Base-by-base conservation (phyloP, 805 yeast species). In the Scheffersomyces amazonensis region DNA sequence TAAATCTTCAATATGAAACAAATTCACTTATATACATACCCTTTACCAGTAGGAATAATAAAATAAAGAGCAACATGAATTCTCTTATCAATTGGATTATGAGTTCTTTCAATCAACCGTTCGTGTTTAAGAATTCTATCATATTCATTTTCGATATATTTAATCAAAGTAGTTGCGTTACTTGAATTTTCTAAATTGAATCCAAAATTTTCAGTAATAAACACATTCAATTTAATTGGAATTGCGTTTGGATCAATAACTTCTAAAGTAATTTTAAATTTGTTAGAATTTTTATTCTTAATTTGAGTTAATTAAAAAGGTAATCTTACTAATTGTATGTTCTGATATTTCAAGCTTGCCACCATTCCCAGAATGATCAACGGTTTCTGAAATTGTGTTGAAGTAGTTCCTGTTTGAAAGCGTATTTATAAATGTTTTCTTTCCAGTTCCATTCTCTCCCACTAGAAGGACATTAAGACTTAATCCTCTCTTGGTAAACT, bases 31-130 rank as follows among this genome's bases (percentile, higher is more conserved):
- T 16, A 21, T 40, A 44, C 41, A 6, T 36, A 41, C 12, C 83
- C 79, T 44, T 72, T 76, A 30, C 81, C 79, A 1, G 83, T 71
- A 0, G 96, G 89, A 11, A 78, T 72, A 37, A 90, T 69, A 56
- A 90, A 87, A 64, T 87, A 89, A 29, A 89, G 59, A 52, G 95
- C 87, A 18, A 80, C 85, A 62, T 89, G 95, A 30, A 89, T 81
- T 35, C 93, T 73, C 48, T 74, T 65, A 52, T 88, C 95, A 9
- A 56, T 51, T 40, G 67, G 33, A 16, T 41, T 38, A 2, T 42
- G 62, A 41, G 64, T 56, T 24, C 54, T 32, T n/a, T 43, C 37
- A 19, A 50, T 43, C 19, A 41, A 39, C 8, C 41, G 19, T 56
- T 80, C 87, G 53, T 84, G 89, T 61, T 85, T 91, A 43, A 80